Conservation (phyloP, 306 rosid genomes). For the Cicer pinnatifidum region DNA sequence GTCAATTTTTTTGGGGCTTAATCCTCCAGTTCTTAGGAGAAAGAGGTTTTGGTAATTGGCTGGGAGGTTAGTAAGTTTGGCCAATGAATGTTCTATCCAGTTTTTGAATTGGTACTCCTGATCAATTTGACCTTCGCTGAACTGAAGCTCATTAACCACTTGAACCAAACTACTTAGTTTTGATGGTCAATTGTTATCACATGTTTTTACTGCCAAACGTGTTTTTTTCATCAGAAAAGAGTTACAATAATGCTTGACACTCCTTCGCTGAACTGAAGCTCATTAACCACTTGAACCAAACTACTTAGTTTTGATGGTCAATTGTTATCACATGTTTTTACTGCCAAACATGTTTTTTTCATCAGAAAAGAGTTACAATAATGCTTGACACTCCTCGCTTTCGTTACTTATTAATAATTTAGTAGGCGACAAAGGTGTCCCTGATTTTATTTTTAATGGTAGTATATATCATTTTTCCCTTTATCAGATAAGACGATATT, state of each 20-base stretch:
- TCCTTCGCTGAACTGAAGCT: no score
- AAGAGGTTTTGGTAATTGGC: no score
- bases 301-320: not conserved
- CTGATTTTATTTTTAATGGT: conserved; percentile 11
- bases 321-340: conserved; percentile 27
- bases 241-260: not conserved
- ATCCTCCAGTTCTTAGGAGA: no score
- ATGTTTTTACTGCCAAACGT: conserved; percentile 27
- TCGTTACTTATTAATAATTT: conserved; percentile 8
- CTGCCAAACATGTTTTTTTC: conserved; percentile 20
- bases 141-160: no score
- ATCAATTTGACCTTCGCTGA: no score
- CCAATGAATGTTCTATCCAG: no score
- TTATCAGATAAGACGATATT: conserved; percentile 7
- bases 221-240: conserved; percentile 23
- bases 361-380: not conserved
- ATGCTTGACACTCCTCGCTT: not conserved
- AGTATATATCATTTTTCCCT: not conserved
- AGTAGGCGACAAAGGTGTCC: conserved; percentile 14
- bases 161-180: no score
- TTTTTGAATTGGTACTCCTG: no score
- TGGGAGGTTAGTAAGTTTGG: no score
- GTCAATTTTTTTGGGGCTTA: no score
- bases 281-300: no score
- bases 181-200: conserved; percentile 22